Evolutionary conservation across 2,329 filamentous ascomycete species (phyloP).

Genomic region (Botryotinia convoluta): DNA sequence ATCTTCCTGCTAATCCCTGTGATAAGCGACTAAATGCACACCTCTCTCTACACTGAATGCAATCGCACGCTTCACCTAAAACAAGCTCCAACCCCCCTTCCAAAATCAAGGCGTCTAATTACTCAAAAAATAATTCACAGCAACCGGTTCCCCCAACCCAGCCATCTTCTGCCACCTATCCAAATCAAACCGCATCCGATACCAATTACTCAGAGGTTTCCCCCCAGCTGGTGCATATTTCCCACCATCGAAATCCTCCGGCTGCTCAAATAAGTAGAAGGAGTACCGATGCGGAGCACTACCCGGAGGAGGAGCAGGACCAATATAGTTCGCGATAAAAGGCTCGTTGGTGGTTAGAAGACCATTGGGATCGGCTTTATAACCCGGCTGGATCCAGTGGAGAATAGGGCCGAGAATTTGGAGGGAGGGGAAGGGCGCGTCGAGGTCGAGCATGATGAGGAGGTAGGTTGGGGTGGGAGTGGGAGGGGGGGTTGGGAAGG

Average conservation of each 20-base stretch:
- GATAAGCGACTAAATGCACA: too few relatives aligned
- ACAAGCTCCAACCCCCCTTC: background rate
- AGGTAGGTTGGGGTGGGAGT: constrained; percentile 38
- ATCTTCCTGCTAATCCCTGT: background rate
- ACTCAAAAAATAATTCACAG: constrained; percentile 42
- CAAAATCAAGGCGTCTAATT: constrained; percentile 26
- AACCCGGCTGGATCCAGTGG: constrained; percentile 48
- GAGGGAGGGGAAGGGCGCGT: constrained; percentile 47
- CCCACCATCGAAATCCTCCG: constrained; percentile 40
- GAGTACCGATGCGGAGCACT: constrained; percentile 49
- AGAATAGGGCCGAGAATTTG: constrained; percentile 45
- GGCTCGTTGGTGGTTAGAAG: constrained; percentile 22
- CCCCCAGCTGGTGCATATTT: constrained; percentile 40
- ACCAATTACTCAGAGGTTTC: constrained; percentile 39
- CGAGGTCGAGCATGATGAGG: constrained; percentile 46
- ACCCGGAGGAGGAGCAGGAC: constrained; percentile 46
- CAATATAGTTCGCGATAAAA: constrained; percentile 44
- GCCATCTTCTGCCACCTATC: constrained; percentile 42
- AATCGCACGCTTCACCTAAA: background rate
- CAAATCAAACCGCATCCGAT: constrained; percentile 45
- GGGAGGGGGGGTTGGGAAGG: constrained; percentile 9
- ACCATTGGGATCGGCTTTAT: background rate
- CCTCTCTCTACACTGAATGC: background rate
- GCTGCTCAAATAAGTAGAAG: constrained; percentile 51
- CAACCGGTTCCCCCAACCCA: constrained; percentile 39